Evolutionary conservation across 345 rosid species (phyloP).

Genomic region (Citrus inodora): DNA sequence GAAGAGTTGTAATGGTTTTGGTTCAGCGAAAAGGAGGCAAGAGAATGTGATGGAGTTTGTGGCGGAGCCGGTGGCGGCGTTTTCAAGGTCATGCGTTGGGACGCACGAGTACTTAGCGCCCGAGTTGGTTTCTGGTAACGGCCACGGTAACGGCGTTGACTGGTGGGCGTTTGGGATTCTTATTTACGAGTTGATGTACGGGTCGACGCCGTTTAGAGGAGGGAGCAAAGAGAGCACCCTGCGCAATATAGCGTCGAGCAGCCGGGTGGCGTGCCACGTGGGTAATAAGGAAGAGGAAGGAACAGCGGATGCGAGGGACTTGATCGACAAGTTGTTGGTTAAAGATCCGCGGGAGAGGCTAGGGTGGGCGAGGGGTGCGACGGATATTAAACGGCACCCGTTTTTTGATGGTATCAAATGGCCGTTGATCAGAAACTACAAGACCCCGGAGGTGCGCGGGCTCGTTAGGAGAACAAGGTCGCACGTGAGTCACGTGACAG

Average conservation of each 20-base stretch:
- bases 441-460: conserved; percentile 69
- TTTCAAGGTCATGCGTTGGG: conserved; percentile 75
- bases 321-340: conserved; percentile 68
- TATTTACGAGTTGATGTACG: conserved; percentile 62
- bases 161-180: conserved; percentile 97
- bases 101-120: conserved; percentile 94
- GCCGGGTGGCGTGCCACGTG: conserved; percentile 34
- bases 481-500: conserved; percentile 31
- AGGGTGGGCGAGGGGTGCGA: conserved; percentile 74
- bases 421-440: conserved; percentile 73
- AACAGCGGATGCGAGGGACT: conserved; percentile 53
- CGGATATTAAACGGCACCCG: conserved; percentile 70
- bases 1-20: conserved; percentile 27
- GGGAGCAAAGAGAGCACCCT: conserved; percentile 65
- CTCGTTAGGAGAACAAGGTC: conserved; percentile 39
- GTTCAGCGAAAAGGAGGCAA: conserved; percentile 19
- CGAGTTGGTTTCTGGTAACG: conserved; percentile 71
- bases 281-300: conserved; percentile 41
- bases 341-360: conserved; percentile 75
- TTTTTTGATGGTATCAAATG: conserved; percentile 75
- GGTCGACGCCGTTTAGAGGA: conserved; percentile 85
- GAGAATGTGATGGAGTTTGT: conserved; percentile 47
- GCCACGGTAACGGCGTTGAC: conserved; percentile 89
- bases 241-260: conserved; percentile 54
- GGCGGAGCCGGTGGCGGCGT: conserved; percentile 64